Conservation (phyloP, 1,284 basidiomycete genomes). For the Moesziomyces parantarcticus region DNA sequence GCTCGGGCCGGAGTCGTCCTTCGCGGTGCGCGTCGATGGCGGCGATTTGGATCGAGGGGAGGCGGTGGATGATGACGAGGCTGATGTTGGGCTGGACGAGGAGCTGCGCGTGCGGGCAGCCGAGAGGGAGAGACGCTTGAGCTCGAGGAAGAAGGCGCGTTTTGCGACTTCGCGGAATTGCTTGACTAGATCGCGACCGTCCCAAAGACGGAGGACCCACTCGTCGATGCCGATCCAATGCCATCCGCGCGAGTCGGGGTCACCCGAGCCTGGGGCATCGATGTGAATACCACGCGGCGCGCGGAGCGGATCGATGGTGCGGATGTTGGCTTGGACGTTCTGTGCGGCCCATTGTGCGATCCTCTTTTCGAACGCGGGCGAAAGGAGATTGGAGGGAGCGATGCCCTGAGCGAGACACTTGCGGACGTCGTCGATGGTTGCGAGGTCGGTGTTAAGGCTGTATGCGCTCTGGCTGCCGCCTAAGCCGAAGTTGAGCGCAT, state of each 20-base stretch:
- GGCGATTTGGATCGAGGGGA: conserved; percentile 20
- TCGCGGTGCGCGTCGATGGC: conserved; percentile 2
- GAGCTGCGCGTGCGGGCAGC: conserved; percentile 9
- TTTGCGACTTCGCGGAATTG: conserved; percentile 43
- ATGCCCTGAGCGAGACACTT: conserved; percentile 35
- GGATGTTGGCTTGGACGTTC: conserved; percentile 47
- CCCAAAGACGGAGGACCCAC: conserved; percentile 52
- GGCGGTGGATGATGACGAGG: conserved; percentile 11
- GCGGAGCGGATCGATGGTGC: conserved; percentile 41
- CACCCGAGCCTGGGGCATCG: conserved; percentile 46
- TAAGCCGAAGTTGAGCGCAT: conserved; percentile 36
- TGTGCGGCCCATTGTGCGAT: conserved; percentile 49
- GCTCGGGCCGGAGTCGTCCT: background rate
- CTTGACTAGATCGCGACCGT: conserved; percentile 47
- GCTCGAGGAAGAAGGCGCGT: conserved; percentile 48
- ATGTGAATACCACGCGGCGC: conserved; percentile 48
- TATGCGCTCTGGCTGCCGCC: conserved; percentile 39
- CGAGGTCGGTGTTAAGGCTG: conserved; percentile 43
- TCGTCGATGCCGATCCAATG: conserved; percentile 53
- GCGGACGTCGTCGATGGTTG: conserved; percentile 38
- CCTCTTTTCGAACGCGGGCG: conserved; percentile 44
- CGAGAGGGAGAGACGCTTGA: conserved; percentile 38
- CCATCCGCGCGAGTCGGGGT: conserved; percentile 35
- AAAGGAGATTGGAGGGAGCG: conserved; percentile 36
- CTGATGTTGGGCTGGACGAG: conserved; percentile 20